phyloP scores from a whole-genome alignment of 176 grass and related monocot species.

The Triticum urartu region DNA sequence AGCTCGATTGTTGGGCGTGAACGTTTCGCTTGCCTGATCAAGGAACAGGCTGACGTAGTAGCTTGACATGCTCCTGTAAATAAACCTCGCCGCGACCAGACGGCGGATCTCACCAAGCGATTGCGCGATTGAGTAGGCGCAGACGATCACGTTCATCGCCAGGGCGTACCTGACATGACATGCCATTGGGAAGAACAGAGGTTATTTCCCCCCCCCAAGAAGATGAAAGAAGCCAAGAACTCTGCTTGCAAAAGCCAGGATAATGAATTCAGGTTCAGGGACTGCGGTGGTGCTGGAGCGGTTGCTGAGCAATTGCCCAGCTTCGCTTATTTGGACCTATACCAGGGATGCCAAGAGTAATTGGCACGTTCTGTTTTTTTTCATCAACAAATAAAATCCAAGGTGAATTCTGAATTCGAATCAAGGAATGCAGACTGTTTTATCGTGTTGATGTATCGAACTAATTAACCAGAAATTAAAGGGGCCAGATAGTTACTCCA shows the following conservation, averaged over 20 bases:
- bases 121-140: slow-evolving; percentile 68
- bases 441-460: not conserved
- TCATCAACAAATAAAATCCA: not conserved
- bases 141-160: slow-evolving; percentile 67
- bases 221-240: not conserved
- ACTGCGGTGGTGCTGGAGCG: not conserved
- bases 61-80: slow-evolving; percentile 31
- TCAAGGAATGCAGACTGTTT: not conserved
- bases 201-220: not conserved
- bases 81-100: slow-evolving; percentile 23
- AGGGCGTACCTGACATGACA: slow-evolving; percentile 55
- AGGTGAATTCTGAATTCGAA: not conserved
- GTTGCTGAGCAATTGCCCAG: not conserved
- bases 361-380: no score
- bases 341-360: not conserved
- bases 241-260: not conserved
- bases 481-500: not conserved
- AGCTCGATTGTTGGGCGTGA: not conserved
- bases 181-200: not conserved
- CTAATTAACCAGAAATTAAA: not conserved
- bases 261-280: not conserved
- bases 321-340: not conserved
- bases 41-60: slow-evolving; percentile 72
- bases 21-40: slow-evolving; percentile 60
- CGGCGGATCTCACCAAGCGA: slow-evolving; percentile 41